Conservation (phyloP, 2,329 filamentous ascomycete genomes). For the Reticulascus tulasneorum region DNA sequence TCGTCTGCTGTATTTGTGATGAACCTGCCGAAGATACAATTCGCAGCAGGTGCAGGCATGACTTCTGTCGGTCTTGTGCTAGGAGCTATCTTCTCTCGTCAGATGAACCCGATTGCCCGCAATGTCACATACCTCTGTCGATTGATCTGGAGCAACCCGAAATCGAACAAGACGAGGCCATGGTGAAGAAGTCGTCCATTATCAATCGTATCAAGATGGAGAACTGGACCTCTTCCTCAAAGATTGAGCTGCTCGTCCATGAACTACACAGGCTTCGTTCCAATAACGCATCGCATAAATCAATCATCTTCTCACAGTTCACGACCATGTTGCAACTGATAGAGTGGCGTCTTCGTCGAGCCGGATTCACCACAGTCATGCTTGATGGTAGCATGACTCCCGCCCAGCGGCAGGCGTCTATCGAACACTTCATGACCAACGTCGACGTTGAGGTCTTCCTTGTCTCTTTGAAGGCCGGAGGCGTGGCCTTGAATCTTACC, state of each 20-base stretch:
- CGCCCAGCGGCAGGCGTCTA: constrained; percentile 85
- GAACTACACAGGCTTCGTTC: constrained; percentile 89
- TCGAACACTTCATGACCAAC: constrained; percentile 95
- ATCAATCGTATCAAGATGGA: constrained; percentile 99
- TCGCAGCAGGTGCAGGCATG: constrained; percentile 86
- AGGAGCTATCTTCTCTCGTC: constrained; percentile 66
- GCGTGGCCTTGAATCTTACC: constrained; percentile 90
- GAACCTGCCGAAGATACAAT: constrained; percentile 94
- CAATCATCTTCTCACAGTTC: constrained; percentile 96
- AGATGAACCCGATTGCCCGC: constrained; percentile 75
- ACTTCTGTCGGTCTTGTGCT: constrained; percentile 48
- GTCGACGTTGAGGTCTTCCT: constrained; percentile 92
- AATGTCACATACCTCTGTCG: constrained; percentile 81
- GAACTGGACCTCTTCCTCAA: constrained; percentile 96
- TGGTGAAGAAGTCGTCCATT: constrained; percentile 92
- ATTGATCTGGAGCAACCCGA: constrained; percentile 96
- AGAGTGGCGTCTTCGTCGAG: constrained; percentile 91
- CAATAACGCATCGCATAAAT: constrained; percentile 91
- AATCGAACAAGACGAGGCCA: constrained; percentile 83
- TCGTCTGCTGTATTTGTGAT: constrained; percentile 93
- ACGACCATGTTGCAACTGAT: constrained; percentile 96
- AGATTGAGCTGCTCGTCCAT: constrained; percentile 94
- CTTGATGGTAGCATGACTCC: constrained; percentile 97
- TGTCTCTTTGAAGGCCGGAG: constrained; percentile 92
- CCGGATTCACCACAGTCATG: constrained; percentile 98